Conservation (phyloP, 2,329 filamentous ascomycete species). For the Neonectria faginata region DNA sequence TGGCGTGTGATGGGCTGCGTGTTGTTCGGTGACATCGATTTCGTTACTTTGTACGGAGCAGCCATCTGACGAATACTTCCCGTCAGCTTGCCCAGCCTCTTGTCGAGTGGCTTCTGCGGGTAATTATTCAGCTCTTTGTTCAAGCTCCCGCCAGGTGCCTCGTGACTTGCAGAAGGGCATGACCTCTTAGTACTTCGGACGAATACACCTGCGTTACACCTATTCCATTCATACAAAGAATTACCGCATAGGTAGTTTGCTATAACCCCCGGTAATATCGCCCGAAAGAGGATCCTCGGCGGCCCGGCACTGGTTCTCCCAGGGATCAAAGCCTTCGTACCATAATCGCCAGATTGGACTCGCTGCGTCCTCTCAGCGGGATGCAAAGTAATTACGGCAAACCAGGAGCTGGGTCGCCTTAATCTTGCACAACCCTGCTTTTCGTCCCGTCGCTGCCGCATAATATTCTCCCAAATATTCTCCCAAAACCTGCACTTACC, state of each 20-base stretch:
- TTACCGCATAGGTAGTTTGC: no score
- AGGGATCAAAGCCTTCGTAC: constrained; percentile 8
- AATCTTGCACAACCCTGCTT: constrained; percentile 8
- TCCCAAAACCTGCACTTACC: constrained; percentile 1
- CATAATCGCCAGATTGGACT: constrained; percentile 6
- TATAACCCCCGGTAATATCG: not conserved
- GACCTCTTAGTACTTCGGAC: not conserved
- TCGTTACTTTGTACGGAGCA: no score
- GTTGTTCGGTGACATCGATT: constrained; percentile 1
- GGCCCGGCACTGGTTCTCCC: constrained; percentile 18
- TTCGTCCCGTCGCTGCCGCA: constrained; percentile 5
- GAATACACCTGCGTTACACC: no score
- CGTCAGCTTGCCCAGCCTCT: not conserved
- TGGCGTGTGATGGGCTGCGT: not conserved
- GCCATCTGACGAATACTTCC: no score
- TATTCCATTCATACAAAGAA: no score
- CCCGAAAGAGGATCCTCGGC: constrained; percentile 1
- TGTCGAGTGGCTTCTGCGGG: not conserved
- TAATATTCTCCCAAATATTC: constrained; percentile 10
- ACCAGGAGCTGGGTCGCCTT: constrained; percentile 3
- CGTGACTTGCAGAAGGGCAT: not conserved
- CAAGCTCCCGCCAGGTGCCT: not conserved
- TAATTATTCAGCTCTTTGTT: not conserved
- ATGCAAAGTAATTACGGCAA: constrained; percentile 16
- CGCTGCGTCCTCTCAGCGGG: not conserved